Percentiles rank a stretch among this genome's conserved stretches.
These are phyloP conservation scores for Aspergillus campestris DNA, from an alignment of 495 filamentous ascomycete species.

Conservation along the genomic window DNA sequence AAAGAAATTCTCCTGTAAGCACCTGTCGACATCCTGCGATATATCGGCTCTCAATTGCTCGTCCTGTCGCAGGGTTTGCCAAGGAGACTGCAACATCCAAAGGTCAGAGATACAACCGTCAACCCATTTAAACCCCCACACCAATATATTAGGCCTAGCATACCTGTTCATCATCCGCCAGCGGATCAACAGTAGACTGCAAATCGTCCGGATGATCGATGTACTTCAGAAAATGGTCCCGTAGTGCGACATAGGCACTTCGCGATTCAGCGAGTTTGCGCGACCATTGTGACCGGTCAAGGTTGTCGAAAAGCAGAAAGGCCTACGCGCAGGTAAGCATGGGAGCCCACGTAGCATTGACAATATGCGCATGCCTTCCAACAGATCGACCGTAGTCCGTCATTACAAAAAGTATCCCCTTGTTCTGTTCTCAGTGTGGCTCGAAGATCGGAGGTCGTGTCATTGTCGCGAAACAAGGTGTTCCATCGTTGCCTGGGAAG, in stretches of 20 bases:
- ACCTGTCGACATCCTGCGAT: slow-evolving; percentile 87
- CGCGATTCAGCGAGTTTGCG: slow-evolving; percentile 58
- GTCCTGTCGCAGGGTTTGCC: slow-evolving; percentile 75
- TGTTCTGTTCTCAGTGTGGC: slow-evolving; percentile 51
- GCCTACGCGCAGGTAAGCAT: slow-evolving; percentile 39
- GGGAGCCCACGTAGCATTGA: background rate
- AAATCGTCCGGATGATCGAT: slow-evolving; percentile 77
- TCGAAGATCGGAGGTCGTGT: slow-evolving; percentile 56
- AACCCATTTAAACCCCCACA: slow-evolving; percentile 1
- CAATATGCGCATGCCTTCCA: slow-evolving; percentile 64
- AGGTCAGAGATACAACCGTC: slow-evolving; percentile 31
- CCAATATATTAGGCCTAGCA: slow-evolving; percentile 12
- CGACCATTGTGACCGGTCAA: slow-evolving; percentile 61
- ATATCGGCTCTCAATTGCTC: slow-evolving; percentile 82
- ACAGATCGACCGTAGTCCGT: slow-evolving; percentile 77
- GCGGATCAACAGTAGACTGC: slow-evolving; percentile 66
- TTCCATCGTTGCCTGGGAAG: slow-evolving; percentile 53
- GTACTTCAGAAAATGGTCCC: slow-evolving; percentile 65
- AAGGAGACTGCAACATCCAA: slow-evolving; percentile 65
- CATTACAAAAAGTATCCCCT: slow-evolving; percentile 51
- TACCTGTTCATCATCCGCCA: slow-evolving; percentile 80
- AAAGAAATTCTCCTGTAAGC: slow-evolving; percentile 85
- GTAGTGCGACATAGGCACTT: slow-evolving; percentile 61
- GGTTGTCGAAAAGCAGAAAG: slow-evolving; percentile 70
- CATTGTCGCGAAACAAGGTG: slow-evolving; percentile 50